Percentiles rank a stretch among this genome's conserved stretches.
phyloP scores from a whole-genome alignment of 179 eudicot genomes.

The Silene vulgaris region DNA sequence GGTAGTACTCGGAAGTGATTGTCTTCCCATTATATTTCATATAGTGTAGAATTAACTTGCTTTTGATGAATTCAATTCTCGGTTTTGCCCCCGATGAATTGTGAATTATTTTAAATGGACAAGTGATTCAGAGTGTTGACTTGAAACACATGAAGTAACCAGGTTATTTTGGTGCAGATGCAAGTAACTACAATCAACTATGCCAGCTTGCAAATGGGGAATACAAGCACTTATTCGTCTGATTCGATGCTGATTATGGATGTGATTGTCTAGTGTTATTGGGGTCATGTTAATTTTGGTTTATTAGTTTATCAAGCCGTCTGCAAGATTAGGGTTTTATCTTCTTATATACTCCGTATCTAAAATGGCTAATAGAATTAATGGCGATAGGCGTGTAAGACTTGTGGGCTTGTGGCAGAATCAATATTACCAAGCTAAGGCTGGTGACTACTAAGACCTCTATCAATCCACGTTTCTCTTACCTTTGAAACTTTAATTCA shows the following conservation, averaged over 20 bases:
- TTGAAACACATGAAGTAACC: too few species aligned
- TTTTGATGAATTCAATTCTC: too few species aligned
- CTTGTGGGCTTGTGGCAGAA: neutral
- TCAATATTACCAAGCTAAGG: neutral
- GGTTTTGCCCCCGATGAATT: too few species aligned
- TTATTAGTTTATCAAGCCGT: neutral
- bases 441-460: neutral
- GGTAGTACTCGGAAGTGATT: neutral
- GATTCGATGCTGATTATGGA: constrained; percentile 20
- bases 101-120: too few species aligned
- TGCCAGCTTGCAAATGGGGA: constrained; percentile 84
- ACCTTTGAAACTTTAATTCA: neutral
- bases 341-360: too few species aligned
- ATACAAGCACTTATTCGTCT: constrained; percentile 76
- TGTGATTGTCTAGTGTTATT: too few species aligned
- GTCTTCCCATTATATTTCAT: too few species aligned
- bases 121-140: too few species aligned
- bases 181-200: constrained; percentile 54
- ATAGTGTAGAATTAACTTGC: too few species aligned
- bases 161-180: constrained; percentile 44
- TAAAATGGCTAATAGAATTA: neutral
- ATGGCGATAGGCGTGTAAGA: neutral
- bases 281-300: neutral
- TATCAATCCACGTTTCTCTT: neutral
- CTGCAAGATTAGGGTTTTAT: too few species aligned